These are phyloP conservation scores for Pythium aristosporum DNA, from an alignment of 352 stramenopile species.

Conservation along the genomic window DNA sequence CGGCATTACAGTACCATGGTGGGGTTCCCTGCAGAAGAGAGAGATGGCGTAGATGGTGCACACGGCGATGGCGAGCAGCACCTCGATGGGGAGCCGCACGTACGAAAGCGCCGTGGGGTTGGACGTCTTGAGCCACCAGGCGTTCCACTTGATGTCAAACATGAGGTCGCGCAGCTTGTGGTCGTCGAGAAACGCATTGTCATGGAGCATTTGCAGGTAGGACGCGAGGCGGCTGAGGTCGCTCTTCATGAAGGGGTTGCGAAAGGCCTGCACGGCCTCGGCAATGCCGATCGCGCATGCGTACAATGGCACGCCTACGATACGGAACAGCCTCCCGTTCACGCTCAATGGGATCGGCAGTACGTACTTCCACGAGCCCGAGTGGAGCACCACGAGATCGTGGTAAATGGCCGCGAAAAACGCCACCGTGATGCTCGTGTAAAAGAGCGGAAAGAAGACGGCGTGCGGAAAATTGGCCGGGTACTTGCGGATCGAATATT, in stretches of 20 bases:
- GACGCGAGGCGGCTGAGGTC: conserved; percentile 35
- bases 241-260: conserved; percentile 45
- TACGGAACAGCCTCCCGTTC: conserved; percentile 41
- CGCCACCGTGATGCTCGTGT: conserved; percentile 35
- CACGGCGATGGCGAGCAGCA: conserved; percentile 46
- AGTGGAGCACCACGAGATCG: conserved; percentile 32
- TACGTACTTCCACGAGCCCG: conserved; percentile 58
- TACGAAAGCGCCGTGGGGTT: conserved; percentile 31
- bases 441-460: conserved; percentile 61
- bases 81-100: conserved; percentile 42
- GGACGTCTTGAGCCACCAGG: conserved; percentile 30
- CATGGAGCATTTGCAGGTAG: conserved; percentile 37
- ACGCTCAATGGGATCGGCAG: conserved; percentile 66
- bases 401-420: conserved; percentile 45
- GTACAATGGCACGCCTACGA: conserved; percentile 69
- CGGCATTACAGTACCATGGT: conserved; percentile 45
- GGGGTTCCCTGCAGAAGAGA: conserved; percentile 66
- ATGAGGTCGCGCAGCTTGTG: conserved; percentile 29
- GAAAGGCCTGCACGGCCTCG: conserved; percentile 50
- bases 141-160: conserved; percentile 34
- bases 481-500: conserved; percentile 52
- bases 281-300: conserved; percentile 50
- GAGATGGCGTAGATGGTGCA: conserved; percentile 59
- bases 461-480: conserved; percentile 54
- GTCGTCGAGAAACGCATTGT: conserved; percentile 32